phyloP scores from a whole-genome alignment of 2,329 filamentous ascomycete genomes.

The Phaeoacremonium minimum region DNA sequence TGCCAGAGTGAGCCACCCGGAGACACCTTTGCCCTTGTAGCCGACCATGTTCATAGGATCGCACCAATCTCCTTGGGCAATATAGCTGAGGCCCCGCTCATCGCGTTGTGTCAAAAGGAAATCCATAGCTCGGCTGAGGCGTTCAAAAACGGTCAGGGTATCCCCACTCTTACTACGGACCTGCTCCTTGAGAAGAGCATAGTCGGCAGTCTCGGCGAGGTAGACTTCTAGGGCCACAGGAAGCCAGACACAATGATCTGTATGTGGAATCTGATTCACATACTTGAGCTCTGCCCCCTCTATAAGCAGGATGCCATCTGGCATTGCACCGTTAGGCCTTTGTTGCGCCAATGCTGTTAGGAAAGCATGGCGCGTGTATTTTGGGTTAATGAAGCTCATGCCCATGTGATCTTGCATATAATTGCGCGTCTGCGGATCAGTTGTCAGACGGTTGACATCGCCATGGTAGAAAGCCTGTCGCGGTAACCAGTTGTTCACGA shows the following conservation, averaged over 20 bases:
- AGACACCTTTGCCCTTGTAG: constrained; percentile 52
- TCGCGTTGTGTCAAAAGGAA: constrained; percentile 49
- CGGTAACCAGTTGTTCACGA: constrained; percentile 56
- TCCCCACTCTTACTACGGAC: constrained; percentile 37
- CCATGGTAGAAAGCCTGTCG: constrained; percentile 56
- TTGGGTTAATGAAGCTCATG: constrained; percentile 52
- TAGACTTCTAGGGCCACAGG: constrained; percentile 51
- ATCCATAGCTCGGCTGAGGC: constrained; percentile 53
- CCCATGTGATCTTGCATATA: constrained; percentile 59
- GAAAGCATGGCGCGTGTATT: constrained; percentile 42
- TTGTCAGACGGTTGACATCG: constrained; percentile 53
- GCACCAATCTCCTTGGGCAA: constrained; percentile 57
- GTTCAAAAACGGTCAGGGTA: constrained; percentile 46
- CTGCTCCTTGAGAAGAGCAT: constrained; percentile 37
- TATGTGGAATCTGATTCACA: constrained; percentile 58
- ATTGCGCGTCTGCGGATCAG: constrained; percentile 55
- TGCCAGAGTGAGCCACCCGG: constrained; percentile 53
- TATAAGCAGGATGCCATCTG: constrained; percentile 49
- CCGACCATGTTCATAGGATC: constrained; percentile 62
- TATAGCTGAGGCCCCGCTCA: constrained; percentile 49
- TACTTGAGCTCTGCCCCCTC: constrained; percentile 55
- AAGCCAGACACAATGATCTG: constrained; percentile 56
- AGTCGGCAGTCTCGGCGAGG: constrained; percentile 50
- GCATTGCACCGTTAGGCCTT: constrained; percentile 50
- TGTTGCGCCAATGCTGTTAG: constrained; percentile 47